Percentiles rank a stretch among this genome's conserved stretches.
These are phyloP conservation scores for Chytriomyces sp. DNA, from an alignment of 192 early-diverging fungal genomes.

Conservation along the genomic window DNA sequence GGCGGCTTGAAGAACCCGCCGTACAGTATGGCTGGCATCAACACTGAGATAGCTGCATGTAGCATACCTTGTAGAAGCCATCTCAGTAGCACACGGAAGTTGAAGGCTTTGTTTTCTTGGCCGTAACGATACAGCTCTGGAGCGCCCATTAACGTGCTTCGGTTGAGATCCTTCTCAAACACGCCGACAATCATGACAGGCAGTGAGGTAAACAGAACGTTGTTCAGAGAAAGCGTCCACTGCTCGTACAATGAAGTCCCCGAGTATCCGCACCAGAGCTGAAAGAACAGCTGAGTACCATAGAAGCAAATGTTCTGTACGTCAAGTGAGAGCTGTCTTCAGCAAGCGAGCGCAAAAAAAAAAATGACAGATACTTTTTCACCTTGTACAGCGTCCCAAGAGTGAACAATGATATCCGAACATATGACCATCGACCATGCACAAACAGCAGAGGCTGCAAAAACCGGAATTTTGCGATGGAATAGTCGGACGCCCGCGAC, in stretches of 20 bases:
- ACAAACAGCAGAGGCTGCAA: constrained; percentile 80
- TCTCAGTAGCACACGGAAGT: constrained; percentile 53
- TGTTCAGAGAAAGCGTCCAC: constrained; percentile 82
- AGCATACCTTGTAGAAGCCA: constrained; percentile 63
- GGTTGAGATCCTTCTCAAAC: constrained; percentile 82
- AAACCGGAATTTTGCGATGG: constrained; percentile 87
- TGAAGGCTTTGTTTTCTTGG: constrained; percentile 61
- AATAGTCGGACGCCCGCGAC: constrained; percentile 82
- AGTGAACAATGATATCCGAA: constrained; percentile 53
- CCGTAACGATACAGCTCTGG: constrained; percentile 77
- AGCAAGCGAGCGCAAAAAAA: neutral
- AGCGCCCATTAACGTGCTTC: constrained; percentile 63
- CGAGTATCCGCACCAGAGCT: constrained; percentile 78
- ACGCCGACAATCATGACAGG: constrained; percentile 74
- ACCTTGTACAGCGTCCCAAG: constrained; percentile 88
- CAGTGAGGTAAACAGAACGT: constrained; percentile 80
- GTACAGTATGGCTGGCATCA: constrained; percentile 33
- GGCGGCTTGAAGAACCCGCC: constrained; percentile 4
- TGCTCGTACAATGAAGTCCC: constrained; percentile 71
- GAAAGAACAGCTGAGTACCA: constrained; percentile 74
- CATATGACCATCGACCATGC: constrained; percentile 87
- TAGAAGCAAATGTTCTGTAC: constrained; percentile 72
- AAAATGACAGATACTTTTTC: neutral
- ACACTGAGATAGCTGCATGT: constrained; percentile 48
- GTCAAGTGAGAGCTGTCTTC: neutral